These are phyloP conservation scores for Heritiera fomes DNA, from an alignment of 345 rosid genomes.

Conservation along the genomic window DNA sequence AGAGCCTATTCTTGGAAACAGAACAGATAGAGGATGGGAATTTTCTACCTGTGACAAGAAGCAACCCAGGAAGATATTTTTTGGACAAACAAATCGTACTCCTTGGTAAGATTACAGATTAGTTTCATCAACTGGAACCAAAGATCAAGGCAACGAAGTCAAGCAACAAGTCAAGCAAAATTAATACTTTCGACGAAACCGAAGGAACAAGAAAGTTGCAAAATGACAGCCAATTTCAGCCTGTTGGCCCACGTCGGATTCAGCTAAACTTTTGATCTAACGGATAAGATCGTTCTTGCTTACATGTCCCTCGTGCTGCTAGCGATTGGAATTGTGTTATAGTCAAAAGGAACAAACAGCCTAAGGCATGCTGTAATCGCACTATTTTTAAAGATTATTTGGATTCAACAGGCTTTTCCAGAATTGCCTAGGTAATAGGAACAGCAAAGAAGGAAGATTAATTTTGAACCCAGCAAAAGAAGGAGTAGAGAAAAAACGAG, in stretches of 20 bases:
- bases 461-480: no score
- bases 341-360: no score
- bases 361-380: no score
- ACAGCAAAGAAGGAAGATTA: no score
- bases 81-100: background rate
- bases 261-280: conserved; percentile 21
- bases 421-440: no score
- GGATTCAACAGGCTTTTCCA: no score
- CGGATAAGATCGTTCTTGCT: conserved; percentile 4
- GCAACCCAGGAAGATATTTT: background rate
- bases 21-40: background rate
- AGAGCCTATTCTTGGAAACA: background rate
- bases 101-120: background rate
- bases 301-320: background rate
- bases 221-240: background rate
- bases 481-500: no score
- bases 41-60: conserved; percentile 6
- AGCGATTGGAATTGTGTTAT: no score
- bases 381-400: no score
- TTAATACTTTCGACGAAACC: background rate
- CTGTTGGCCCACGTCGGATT: background rate
- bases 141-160: background rate
- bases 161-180: background rate
- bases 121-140: background rate
- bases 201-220: background rate